phyloP scores from a whole-genome alignment of 176 grass and related monocot species.

The Tillandsia fasciculata region DNA sequence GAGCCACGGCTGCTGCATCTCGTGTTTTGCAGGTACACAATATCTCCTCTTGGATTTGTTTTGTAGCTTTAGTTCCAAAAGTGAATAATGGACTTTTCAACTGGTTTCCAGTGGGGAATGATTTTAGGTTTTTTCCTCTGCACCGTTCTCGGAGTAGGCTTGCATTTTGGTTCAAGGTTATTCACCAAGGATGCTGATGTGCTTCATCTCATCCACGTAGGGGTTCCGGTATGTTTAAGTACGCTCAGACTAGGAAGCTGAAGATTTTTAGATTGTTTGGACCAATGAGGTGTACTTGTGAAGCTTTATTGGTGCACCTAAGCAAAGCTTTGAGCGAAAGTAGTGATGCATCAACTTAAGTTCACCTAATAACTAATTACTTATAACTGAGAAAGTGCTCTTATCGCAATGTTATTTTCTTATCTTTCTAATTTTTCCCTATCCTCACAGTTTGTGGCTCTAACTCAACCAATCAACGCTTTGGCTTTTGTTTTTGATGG shows the following conservation, averaged over 20 bases:
- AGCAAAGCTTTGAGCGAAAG: not conserved
- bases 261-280: not conserved
- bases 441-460: slow-evolving; percentile 50
- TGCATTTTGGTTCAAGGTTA: slow-evolving; percentile 51
- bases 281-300: not conserved
- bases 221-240: slow-evolving; percentile 55
- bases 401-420: not conserved
- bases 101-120: slow-evolving; percentile 46
- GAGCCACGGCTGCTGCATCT: slow-evolving; percentile 43
- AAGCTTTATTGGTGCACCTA: not conserved
- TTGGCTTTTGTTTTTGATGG: slow-evolving; percentile 91
- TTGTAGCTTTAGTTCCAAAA: not conserved
- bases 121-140: slow-evolving; percentile 52
- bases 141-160: slow-evolving; percentile 49
- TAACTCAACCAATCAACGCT: slow-evolving; percentile 77
- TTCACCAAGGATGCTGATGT: slow-evolving; percentile 59
- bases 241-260: not conserved
- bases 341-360: not conserved
- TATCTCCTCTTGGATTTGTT: not conserved
- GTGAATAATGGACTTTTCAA: slow-evolving; percentile 1
- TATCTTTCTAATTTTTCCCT: slow-evolving; percentile 9
- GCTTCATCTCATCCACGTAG: slow-evolving; percentile 46
- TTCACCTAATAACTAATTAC: not conserved
- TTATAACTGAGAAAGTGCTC: not conserved
- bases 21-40: slow-evolving; percentile 61